Percentiles rank a stretch among this genome's conserved stretches.
phyloP scores from a whole-genome alignment of 805 yeast species.

The Zygosaccharomyces bailii region DNA sequence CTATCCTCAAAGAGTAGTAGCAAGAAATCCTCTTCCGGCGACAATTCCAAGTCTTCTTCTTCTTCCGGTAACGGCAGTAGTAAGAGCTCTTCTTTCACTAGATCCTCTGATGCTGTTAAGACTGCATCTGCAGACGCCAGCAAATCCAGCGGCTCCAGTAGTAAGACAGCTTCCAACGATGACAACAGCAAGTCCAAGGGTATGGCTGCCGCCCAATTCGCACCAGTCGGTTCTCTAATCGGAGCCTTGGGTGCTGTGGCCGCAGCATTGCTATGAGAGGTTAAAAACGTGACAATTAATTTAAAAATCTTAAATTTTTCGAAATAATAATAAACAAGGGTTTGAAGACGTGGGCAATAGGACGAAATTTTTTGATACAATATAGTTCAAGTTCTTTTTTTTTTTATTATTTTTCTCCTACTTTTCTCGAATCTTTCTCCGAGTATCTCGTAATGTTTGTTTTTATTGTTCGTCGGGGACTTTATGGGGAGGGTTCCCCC shows the following conservation, averaged over 20 bases:
- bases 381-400: slow-evolving; percentile 1
- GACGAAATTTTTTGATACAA: neutral
- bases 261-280: slow-evolving; percentile 47
- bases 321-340: neutral
- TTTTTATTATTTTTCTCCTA: neutral
- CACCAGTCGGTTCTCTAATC: slow-evolving; percentile 42
- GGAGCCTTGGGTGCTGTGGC: slow-evolving; percentile 50
- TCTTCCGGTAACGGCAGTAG: slow-evolving; percentile 45
- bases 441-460: neutral
- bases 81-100: slow-evolving; percentile 29
- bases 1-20: slow-evolving; percentile 35
- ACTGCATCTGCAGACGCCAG: slow-evolving; percentile 15
- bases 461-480: neutral
- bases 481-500: neutral
- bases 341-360: slow-evolving; percentile 2
- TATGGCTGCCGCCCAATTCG: slow-evolving; percentile 35
- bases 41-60: slow-evolving; percentile 39
- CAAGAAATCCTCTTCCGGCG: slow-evolving; percentile 24
- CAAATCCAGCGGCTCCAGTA: slow-evolving; percentile 8
- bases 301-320: neutral
- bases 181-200: slow-evolving; percentile 29
- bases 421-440: neutral
- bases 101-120: neutral
- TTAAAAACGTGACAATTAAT: neutral
- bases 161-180: slow-evolving; percentile 7